A percentile compares a stretch with the other conserved stretches of the same genome.
These are phyloP conservation scores for Gossypium australe DNA, from an alignment of 345 rosid genomes.

Conservation along the genomic window DNA sequence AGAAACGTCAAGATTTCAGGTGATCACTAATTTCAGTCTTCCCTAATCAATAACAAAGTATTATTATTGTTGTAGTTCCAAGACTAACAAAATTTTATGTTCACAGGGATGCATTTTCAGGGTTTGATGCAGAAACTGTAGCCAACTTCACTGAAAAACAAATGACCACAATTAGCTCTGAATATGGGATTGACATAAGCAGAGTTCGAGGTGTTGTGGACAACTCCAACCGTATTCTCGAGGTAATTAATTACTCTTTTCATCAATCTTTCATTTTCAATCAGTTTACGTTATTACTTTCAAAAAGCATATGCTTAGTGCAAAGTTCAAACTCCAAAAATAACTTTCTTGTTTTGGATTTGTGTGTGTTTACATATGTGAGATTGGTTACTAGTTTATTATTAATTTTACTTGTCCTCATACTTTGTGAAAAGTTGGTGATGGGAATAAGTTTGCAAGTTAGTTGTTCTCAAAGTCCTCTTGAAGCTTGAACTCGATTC, in stretches of 20 bases:
- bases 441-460: neutral
- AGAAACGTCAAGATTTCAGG: slow-evolving; percentile 52
- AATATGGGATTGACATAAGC: slow-evolving; percentile 43
- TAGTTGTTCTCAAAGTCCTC: neutral
- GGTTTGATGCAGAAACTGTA: slow-evolving; percentile 44
- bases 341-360: too few relatives aligned
- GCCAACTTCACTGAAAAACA: slow-evolving; percentile 43
- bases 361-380: too few relatives aligned
- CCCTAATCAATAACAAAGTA: neutral
- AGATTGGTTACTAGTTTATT: too few relatives aligned
- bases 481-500: neutral
- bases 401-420: too few relatives aligned
- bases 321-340: too few relatives aligned
- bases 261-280: neutral
- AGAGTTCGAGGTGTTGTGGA: slow-evolving; percentile 53
- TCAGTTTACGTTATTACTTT: neutral
- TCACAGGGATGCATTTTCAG: slow-evolving; percentile 51
- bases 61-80: neutral
- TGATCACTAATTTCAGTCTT: neutral
- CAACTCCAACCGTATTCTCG: slow-evolving; percentile 48
- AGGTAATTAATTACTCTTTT: slow-evolving; percentile 28
- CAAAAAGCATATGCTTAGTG: too few relatives aligned
- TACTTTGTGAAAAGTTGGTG: too few relatives aligned
- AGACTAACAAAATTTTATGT: neutral
- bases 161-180: slow-evolving; percentile 36